These are phyloP conservation scores for Penicillium paradoxum DNA, from an alignment of 495 filamentous ascomycete genomes.

Conservation along the genomic window DNA sequence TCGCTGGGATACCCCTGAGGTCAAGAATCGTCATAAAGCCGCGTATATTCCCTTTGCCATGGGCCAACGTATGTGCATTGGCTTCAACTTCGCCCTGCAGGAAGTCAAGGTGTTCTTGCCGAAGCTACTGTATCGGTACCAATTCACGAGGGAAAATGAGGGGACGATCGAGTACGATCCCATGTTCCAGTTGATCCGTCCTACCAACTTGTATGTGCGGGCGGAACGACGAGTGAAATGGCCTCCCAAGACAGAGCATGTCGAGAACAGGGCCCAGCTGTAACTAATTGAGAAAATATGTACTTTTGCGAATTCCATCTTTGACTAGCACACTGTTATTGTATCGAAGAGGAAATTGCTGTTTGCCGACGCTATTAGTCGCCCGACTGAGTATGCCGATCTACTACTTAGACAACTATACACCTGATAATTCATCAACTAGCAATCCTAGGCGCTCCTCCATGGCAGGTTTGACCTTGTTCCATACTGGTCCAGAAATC, in stretches of 20 bases:
- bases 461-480: too few relatives aligned
- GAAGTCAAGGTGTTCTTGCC: constrained; percentile 50
- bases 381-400: too few relatives aligned
- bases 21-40: constrained; percentile 39
- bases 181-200: constrained; percentile 51
- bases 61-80: constrained; percentile 49
- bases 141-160: constrained; percentile 39
- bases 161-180: constrained; percentile 52
- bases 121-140: constrained; percentile 50
- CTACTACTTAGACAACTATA: too few relatives aligned
- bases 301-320: too few relatives aligned
- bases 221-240: constrained; percentile 42
- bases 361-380: too few relatives aligned
- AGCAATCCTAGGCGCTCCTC: too few relatives aligned
- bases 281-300: not conserved
- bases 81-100: constrained; percentile 53
- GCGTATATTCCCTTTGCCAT: constrained; percentile 51
- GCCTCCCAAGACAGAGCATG: constrained; percentile 26
- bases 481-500: too few relatives aligned
- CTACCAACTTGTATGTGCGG: constrained; percentile 50
- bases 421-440: too few relatives aligned
- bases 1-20: constrained; percentile 48
- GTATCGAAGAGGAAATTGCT: too few relatives aligned
- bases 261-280: not conserved
- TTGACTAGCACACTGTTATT: too few relatives aligned